Evolutionary conservation across 2,329 filamentous ascomycete genomes (phyloP), one percentile per base, ranked within the genome.

Genomic region (Delphinella strobiligena): DNA sequence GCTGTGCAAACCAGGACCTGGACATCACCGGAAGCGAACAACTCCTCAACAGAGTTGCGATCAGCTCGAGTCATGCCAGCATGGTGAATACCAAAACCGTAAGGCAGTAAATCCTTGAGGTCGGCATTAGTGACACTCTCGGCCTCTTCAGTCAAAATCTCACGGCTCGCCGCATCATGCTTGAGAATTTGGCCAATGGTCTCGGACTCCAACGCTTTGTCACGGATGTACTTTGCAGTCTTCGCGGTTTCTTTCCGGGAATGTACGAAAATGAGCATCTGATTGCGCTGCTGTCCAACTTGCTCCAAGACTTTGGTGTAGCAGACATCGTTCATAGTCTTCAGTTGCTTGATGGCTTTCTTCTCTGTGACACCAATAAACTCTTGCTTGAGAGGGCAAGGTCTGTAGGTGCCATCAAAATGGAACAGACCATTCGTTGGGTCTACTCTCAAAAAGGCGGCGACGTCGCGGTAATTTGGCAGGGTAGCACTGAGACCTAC

Each of bases 241-340:
- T 98, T 98, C 7, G 88, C 87, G 0, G 93, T 98, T 61, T 98
- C 93, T 56, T 98, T 98, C 52, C 91, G 75, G 27, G 93, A 98
- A 59, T 98, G 93, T 4, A 98, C 91, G 55, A 98, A 98, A 44
- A 98, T 94, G 30, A 98, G 76, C 88, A 98, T 95, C 61, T 98
- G 91, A 53, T 98, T 94, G 47, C 84, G 78, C 54, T 93, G 82
- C 43, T 82, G 80, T 5, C 91, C 91, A 19, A 95, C 89, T 56
- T 96, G 89, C 61, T 98, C 91, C 40, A 98, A 75, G 19, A 95
- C 88, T 61, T 98, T 98, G 48, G 80, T 93, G 61, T 98, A 98
- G 42, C 87, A 95, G 40, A 98, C 88, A 52, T 98, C 91, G 55
- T 98, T 98, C 91, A 98, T 98, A 1, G 84, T 93, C 71, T 96